These are phyloP conservation scores for Fusarium guadeloupense DNA, from an alignment of 2,329 filamentous ascomycete genomes.

Conservation along the genomic window DNA sequence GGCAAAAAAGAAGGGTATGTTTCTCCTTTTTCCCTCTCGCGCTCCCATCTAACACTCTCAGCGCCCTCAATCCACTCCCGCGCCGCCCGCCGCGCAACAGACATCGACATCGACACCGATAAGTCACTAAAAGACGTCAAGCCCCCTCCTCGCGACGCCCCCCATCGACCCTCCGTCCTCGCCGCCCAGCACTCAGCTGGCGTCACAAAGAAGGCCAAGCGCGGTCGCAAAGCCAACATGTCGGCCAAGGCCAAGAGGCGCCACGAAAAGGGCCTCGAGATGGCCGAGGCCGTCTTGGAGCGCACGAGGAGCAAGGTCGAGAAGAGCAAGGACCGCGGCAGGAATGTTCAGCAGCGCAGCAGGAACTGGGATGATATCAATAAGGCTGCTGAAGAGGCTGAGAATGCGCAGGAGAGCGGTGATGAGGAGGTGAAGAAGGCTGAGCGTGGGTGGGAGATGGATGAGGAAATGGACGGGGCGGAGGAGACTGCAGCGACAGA, in stretches of 20 bases:
- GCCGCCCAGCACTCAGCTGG: constrained; percentile 73
- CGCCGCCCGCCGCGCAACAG: constrained; percentile 76
- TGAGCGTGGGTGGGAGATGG: constrained; percentile 45
- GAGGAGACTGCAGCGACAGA: constrained; percentile 5
- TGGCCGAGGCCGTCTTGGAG: constrained; percentile 68
- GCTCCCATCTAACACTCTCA: constrained; percentile 45
- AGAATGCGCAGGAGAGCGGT: neutral
- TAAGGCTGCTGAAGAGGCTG: constrained; percentile 43
- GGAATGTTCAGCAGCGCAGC: constrained; percentile 58
- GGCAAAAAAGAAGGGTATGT: constrained; percentile 47
- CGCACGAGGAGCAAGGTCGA: constrained; percentile 65
- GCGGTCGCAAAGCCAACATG: constrained; percentile 61
- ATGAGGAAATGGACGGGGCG: constrained; percentile 49
- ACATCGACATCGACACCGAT: constrained; percentile 75
- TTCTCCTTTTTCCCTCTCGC: accelerated
- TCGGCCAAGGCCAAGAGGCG: constrained; percentile 65
- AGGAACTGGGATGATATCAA: constrained; percentile 70
- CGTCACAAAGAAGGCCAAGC: constrained; percentile 72
- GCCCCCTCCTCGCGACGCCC: constrained; percentile 54
- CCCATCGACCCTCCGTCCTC: constrained; percentile 70
- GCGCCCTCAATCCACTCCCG: constrained; percentile 75
- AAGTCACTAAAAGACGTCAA: constrained; percentile 72
- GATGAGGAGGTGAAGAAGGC: constrained; percentile 36
- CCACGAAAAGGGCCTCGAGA: constrained; percentile 66
- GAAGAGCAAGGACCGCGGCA: constrained; percentile 62